phyloP scores from a whole-genome alignment of 768 basidiomycete species.

The Asterophora parasitica region DNA sequence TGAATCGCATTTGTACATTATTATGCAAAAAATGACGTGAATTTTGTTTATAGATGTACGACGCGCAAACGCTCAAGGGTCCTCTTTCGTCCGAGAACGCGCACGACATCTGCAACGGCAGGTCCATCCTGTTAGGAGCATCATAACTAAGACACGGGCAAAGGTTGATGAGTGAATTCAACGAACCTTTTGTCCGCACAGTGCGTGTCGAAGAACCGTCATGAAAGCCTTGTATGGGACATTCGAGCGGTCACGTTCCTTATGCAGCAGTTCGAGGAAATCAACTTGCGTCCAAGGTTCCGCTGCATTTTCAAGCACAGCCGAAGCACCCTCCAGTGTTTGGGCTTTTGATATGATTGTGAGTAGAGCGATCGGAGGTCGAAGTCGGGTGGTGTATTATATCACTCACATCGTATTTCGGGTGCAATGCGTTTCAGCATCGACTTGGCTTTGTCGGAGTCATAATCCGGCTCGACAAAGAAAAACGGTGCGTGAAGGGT shows the following conservation, averaged over 20 bases:
- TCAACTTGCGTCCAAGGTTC: slow-evolving; percentile 34
- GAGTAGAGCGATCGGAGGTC: too few species aligned
- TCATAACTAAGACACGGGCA: neutral
- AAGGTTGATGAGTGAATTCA: neutral
- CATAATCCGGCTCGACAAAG: slow-evolving; percentile 66
- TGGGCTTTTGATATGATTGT: slow-evolving; percentile 13
- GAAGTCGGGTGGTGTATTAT: too few species aligned
- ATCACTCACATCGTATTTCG: slow-evolving; percentile 39
- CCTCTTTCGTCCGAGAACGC: slow-evolving; percentile 37
- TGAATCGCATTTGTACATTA: neutral
- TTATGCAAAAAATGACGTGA: neutral
- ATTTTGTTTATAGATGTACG: neutral
- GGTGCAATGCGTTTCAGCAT: slow-evolving; percentile 43
- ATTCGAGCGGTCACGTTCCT: slow-evolving; percentile 34
- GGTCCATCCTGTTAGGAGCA: slow-evolving; percentile 40
- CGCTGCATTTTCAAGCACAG: slow-evolving; percentile 27
- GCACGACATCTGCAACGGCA: slow-evolving; percentile 39
- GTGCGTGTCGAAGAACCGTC: slow-evolving; percentile 67
- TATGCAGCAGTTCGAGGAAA: slow-evolving; percentile 36
- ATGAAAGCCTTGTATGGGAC: slow-evolving; percentile 54
- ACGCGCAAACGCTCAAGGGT: slow-evolving; percentile 31
- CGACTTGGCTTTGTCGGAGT: slow-evolving; percentile 45
- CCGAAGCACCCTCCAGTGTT: slow-evolving; percentile 28
- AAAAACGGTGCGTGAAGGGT: slow-evolving; percentile 67
- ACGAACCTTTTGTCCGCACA: slow-evolving; percentile 80